Evolutionary conservation across 139 green algal genomes (phyloP), one percentile per base, ranked within the genome.

Genomic region (Volvox africanus): DNA sequence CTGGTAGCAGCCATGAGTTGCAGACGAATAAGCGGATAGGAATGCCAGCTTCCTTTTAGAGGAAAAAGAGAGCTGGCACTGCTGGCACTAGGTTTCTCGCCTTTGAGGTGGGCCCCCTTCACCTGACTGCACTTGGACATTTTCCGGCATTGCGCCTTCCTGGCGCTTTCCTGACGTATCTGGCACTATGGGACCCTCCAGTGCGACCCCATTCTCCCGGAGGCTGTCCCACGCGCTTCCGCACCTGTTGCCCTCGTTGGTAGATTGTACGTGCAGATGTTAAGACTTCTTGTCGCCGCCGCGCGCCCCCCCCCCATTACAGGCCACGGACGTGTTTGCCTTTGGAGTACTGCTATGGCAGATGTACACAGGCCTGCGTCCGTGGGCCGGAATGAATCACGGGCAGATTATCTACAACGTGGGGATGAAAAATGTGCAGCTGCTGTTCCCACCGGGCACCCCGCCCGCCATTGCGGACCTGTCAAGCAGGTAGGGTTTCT

Each of bases 281-380:
- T n/a, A 87, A 73, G 24, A 32, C 61, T 50, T 37, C n/a, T 28
- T 16, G 14, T 12, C 22, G n/a, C 18, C 19, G 5, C 14, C 35
- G 68, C 35, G 0, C 35, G 0, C 14, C 50, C 36, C 68, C 22
- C 36, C 37, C 22, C 2, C 16, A 24, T 13, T 75, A 30, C 87
- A 91, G 71, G 91, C 81, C 20, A 90, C 87, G 32, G 91, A 95
- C 92, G 90, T 93, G 50, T 95, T 92, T 68, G 73, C 87, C 1
- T 92, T 94, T 65, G 93, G 93, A 36, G 93, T 95, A 35, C 90
- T 95, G 79, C 78, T 95, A 73, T 95, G 92, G 92, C 86, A 94
- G 84, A 95, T 93, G 87, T 93, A 93, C 91, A 93, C 91, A 19
- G 91, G 91, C 28, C 82, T 79, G 32, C 80, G 90, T 3, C 89